Conservation (phyloP, 176 grass and related monocot genomes). For the Leersia perrieri region DNA sequence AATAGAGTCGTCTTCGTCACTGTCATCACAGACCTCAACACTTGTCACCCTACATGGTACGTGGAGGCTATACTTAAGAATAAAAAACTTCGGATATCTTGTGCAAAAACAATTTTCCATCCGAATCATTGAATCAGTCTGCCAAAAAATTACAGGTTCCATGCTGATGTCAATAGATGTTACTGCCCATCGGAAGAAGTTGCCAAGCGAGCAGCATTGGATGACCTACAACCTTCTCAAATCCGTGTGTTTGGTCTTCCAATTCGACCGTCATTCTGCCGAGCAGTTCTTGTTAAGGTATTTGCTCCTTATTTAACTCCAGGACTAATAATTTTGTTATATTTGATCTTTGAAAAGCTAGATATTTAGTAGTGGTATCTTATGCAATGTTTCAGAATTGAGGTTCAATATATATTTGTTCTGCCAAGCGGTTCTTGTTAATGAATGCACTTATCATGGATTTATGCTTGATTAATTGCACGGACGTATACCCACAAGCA, state of each 20-base stretch:
- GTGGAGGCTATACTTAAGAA: background rate
- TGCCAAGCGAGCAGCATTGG: slow-evolving; percentile 82
- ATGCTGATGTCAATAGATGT: slow-evolving; percentile 89
- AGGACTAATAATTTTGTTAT: background rate
- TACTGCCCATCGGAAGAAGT: slow-evolving; percentile 98
- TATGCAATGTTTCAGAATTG: background rate
- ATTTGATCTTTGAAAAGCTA: background rate
- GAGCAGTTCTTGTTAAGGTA: slow-evolving; percentile 90
- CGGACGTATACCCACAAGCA: background rate
- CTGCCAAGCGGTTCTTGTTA: too few species aligned
- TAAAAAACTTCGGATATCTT: background rate
- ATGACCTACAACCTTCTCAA: slow-evolving; percentile 74
- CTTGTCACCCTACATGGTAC: slow-evolving; percentile 93
- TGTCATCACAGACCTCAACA: slow-evolving; percentile 97
- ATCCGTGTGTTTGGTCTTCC: slow-evolving; percentile 88
- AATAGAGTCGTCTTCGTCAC: slow-evolving; percentile 85
- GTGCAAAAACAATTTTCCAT: background rate
- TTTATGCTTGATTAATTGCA: background rate
- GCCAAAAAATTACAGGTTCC: slow-evolving; percentile 63
- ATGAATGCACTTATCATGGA: background rate
- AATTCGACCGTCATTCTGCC: slow-evolving; percentile 90
- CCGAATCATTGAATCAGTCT: background rate
- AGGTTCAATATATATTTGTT: background rate
- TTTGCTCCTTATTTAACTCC: background rate
- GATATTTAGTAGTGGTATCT: background rate